phyloP scores from a whole-genome alignment of 352 stramenopile genomes.

The Halophytophthora polymorphica region DNA sequence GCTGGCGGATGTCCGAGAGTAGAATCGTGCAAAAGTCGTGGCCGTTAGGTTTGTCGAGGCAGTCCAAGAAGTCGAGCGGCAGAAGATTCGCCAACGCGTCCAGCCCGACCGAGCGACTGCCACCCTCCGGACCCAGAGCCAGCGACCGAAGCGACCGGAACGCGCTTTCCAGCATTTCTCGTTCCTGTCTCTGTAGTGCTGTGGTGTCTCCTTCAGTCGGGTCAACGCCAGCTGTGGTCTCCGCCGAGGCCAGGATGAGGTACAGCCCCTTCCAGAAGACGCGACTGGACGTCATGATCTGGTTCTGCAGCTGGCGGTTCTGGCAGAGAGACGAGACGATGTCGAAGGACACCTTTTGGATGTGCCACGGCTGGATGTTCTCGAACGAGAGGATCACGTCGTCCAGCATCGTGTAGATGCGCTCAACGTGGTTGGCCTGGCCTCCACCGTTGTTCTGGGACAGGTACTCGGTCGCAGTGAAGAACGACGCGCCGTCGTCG shows the following conservation, averaged over 20 bases:
- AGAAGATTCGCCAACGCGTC: conserved; percentile 69
- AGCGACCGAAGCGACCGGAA: conserved; percentile 63
- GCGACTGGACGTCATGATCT: conserved; percentile 60
- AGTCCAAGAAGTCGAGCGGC: conserved; percentile 71
- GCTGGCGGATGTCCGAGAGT: conserved; percentile 68
- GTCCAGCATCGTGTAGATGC: conserved; percentile 61
- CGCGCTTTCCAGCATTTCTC: conserved; percentile 69
- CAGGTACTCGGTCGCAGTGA: conserved; percentile 48
- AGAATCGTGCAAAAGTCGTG: conserved; percentile 74
- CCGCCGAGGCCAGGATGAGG: conserved; percentile 65
- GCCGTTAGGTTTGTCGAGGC: conserved; percentile 60
- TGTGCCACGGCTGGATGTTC: conserved; percentile 75
- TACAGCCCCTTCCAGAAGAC: conserved; percentile 82
- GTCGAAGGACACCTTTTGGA: conserved; percentile 75
- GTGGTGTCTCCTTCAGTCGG: conserved; percentile 30
- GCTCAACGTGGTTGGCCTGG: conserved; percentile 35
- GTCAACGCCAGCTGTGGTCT: conserved; percentile 44
- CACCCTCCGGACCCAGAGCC: conserved; percentile 49
- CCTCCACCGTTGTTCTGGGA: conserved; percentile 29
- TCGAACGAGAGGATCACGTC: conserved; percentile 66
- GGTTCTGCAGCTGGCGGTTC: conserved; percentile 47
- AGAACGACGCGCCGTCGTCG: conserved; percentile 49
- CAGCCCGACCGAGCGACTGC: conserved; percentile 47
- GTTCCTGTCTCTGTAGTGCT: conserved; percentile 57
- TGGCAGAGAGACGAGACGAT: conserved; percentile 68